Evolutionary conservation across 306 rosid genomes (phyloP).

Genomic region (Echinosophora koreensis): DNA sequence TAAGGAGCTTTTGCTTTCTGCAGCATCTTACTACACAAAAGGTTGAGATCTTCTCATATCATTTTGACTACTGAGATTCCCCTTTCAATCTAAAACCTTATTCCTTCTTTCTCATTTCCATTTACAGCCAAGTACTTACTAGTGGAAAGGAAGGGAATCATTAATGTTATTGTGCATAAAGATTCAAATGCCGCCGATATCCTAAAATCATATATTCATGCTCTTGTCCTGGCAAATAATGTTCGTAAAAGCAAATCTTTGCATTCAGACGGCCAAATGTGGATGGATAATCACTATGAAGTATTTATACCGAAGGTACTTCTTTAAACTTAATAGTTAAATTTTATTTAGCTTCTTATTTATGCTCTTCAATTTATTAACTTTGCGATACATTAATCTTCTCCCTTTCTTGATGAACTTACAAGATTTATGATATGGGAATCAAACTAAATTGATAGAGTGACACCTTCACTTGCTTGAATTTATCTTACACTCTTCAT

Average conservation of each 20-base stretch:
- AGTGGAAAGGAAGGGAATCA: constrained; percentile 72
- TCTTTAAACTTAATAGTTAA: constrained; percentile 40
- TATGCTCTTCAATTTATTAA: neutral
- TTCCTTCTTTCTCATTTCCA: constrained; percentile 36
- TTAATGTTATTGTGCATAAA: constrained; percentile 74
- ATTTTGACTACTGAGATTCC: constrained; percentile 24
- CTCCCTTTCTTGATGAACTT: neutral
- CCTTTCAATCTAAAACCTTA: constrained; percentile 36
- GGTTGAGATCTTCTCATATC: constrained; percentile 55
- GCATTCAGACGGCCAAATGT: constrained; percentile 74
- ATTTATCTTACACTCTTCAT: constrained; percentile 18
- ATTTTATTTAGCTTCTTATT: constrained; percentile 17
- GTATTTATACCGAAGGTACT: constrained; percentile 74
- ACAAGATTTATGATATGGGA: constrained; percentile 8
- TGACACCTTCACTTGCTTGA: constrained; percentile 21
- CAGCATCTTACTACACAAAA: constrained; percentile 69
- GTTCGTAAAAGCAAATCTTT: constrained; percentile 56
- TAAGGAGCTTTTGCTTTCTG: constrained; percentile 67
- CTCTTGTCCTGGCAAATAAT: constrained; percentile 62
- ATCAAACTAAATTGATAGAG: constrained; percentile 22
- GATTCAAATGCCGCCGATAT: constrained; percentile 77
- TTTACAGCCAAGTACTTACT: constrained; percentile 82
- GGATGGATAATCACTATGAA: constrained; percentile 83
- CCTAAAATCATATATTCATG: constrained; percentile 80
- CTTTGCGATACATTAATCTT: neutral